Conservation (phyloP, 148 eudicot genomes). For the Fallopia convolvulus region DNA sequence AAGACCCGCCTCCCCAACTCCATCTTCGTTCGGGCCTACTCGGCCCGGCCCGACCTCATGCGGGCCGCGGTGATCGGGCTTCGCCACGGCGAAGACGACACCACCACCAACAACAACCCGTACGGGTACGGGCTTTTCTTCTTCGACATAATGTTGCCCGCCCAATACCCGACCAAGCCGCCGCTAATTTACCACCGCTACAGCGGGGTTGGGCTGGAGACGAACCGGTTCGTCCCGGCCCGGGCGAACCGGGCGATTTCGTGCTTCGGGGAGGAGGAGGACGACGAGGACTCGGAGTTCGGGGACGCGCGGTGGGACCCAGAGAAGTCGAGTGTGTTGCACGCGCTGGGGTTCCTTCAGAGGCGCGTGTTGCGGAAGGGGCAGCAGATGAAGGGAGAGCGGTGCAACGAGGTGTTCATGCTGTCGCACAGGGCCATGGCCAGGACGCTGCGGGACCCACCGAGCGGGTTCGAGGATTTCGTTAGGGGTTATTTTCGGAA, state of each 20-base stretch:
- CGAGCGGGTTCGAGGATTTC: constrained; percentile 16
- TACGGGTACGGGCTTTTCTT: constrained; percentile 16
- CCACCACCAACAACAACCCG: constrained; percentile 5
- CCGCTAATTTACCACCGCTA: constrained; percentile 10
- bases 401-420: constrained; percentile 11
- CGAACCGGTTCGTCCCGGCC: not conserved
- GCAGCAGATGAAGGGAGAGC: not conserved
- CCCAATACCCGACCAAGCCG: constrained; percentile 15
- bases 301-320: constrained; percentile 14
- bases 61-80: constrained; percentile 15
- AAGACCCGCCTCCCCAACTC: constrained; percentile 13
- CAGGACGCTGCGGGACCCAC: constrained; percentile 8
- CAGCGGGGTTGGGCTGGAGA: not conserved
- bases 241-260: not conserved
- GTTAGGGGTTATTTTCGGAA: constrained; percentile 20
- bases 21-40: constrained; percentile 15
- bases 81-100: not conserved
- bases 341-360: constrained; percentile 11
- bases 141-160: constrained; percentile 18
- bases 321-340: not conserved
- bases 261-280: not conserved
- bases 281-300: not conserved
- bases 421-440: constrained; percentile 10
- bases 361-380: not conserved
- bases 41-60: constrained; percentile 14